A percentile compares a stretch with the other conserved stretches of the same genome.
Conservation (phyloP, 106 monocot genomes). For the Dendrobium nobile region DNA sequence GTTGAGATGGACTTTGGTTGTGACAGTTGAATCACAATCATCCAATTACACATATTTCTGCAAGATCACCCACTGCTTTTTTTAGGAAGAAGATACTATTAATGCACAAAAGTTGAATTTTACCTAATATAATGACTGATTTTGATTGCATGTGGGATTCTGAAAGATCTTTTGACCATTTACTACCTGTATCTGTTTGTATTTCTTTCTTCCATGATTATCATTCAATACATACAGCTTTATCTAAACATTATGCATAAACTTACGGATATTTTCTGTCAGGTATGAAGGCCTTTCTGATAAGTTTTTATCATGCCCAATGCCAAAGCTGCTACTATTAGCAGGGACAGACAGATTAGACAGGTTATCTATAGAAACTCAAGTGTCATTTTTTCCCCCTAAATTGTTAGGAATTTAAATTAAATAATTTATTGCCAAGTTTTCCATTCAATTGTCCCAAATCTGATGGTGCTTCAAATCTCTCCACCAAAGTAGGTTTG, state of each 20-base stretch:
- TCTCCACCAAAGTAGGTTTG: neutral
- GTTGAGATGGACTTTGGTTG: neutral
- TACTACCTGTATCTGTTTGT: neutral
- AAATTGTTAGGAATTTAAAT: neutral
- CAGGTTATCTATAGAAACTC: conserved; percentile 40
- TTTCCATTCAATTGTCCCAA: neutral
- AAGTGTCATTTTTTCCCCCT: neutral
- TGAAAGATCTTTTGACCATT: neutral
- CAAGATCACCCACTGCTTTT: neutral
- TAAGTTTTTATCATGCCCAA: conserved; percentile 80
- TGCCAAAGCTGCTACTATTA: conserved; percentile 77
- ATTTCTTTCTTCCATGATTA: neutral
- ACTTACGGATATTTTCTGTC: conserved; percentile 5
- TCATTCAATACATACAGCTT: neutral
- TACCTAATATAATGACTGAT: neutral
- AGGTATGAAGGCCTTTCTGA: conserved; percentile 99
- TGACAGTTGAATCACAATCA: neutral
- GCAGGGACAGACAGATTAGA: conserved; percentile 99
- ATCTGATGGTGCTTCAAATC: neutral
- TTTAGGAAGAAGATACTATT: neutral
- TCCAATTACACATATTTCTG: neutral
- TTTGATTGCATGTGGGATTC: neutral
- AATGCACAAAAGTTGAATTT: neutral
- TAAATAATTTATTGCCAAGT: neutral
- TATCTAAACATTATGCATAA: neutral